These are phyloP conservation scores for Rhizopogon hawkerae DNA, from an alignment of 1,284 basidiomycete species.

Conservation along the genomic window DNA sequence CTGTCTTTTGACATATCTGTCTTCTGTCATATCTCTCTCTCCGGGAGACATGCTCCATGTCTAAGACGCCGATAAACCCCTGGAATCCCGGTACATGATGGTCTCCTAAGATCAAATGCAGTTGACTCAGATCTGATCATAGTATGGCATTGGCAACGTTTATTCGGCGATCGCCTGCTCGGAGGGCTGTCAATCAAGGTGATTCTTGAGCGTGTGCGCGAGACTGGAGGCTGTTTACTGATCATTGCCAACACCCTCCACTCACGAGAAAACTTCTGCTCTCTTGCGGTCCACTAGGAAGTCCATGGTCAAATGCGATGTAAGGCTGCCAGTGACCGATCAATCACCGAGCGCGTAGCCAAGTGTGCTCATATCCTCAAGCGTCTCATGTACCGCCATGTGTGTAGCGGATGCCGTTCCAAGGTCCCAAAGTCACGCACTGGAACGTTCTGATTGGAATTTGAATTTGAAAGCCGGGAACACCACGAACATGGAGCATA, in stretches of 20 bases:
- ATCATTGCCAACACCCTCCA: background rate
- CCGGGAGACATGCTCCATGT: background rate
- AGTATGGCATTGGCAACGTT: background rate
- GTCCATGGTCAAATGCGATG: background rate
- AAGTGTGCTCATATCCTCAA: background rate
- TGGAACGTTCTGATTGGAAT: slow-evolving; percentile 2
- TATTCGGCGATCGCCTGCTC: background rate
- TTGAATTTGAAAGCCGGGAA: background rate
- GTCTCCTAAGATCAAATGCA: background rate
- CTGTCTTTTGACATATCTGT: background rate
- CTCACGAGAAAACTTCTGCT: background rate
- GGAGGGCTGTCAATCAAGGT: background rate
- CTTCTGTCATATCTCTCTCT: slow-evolving; percentile 2
- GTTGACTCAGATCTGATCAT: background rate
- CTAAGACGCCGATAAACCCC: background rate
- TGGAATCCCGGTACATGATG: background rate
- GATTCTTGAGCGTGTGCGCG: background rate
- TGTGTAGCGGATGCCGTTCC: background rate
- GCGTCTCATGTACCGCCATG: background rate
- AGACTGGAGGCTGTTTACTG: background rate
- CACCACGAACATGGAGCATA: background rate
- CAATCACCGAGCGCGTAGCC: background rate
- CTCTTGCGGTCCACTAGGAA: background rate
- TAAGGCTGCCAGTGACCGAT: background rate
- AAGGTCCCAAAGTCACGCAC: background rate